Evolutionary conservation across 768 basidiomycete genomes (phyloP).

Genomic region (Lentinus brumalis): DNA sequence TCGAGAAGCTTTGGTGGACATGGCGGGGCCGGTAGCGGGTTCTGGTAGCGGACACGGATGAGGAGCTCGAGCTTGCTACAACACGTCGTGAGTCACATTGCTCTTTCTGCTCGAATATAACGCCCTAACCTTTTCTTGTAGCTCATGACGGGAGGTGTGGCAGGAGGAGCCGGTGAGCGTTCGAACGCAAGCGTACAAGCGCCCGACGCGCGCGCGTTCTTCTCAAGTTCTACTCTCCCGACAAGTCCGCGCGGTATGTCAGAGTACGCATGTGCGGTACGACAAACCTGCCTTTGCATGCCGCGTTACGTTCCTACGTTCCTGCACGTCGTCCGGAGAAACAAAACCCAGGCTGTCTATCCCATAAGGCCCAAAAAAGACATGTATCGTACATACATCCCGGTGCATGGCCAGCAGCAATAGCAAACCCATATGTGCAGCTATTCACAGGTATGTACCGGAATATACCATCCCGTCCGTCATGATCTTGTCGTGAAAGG

Average conservation of each 20-base stretch:
- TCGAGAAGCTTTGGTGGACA: constrained; percentile 95
- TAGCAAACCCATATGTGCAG: background rate
- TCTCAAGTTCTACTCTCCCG: too few species aligned
- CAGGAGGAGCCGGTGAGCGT: background rate
- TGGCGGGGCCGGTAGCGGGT: constrained; percentile 94
- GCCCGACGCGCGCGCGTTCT: background rate
- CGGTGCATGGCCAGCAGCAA: background rate
- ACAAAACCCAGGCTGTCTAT: background rate
- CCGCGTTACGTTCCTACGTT: background rate
- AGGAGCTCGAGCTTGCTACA: constrained; percentile 55
- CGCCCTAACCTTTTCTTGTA: constrained; percentile 54
- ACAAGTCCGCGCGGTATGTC: too few species aligned
- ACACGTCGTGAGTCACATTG: background rate
- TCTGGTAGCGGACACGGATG: constrained; percentile 91
- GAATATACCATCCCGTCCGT: background rate
- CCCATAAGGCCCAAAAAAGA: background rate
- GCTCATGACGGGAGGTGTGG: constrained; percentile 34
- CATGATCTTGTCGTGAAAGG: background rate
- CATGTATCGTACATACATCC: background rate
- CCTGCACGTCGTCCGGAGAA: background rate
- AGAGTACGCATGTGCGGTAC: too few species aligned
- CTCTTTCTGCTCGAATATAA: background rate
- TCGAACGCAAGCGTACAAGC: background rate
- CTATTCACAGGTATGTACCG: background rate
- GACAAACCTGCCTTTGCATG: too few species aligned